Evolutionary conservation across 257 asterid species (phyloP), one percentile per base, ranked within the genome.

Genomic region (Rubia yunnanensis): DNA sequence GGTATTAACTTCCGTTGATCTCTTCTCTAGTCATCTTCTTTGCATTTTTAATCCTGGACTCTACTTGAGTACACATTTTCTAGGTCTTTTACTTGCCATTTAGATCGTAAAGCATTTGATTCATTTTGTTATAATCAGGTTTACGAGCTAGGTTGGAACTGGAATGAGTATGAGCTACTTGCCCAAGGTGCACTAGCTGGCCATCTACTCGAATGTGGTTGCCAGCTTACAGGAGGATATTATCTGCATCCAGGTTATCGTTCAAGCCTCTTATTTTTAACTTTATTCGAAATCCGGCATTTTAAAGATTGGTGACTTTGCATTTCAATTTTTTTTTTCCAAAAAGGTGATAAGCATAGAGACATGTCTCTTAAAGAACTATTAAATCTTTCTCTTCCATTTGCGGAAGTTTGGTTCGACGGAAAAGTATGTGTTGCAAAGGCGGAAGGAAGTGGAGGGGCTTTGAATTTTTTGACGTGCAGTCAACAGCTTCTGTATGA

Each of bases 191-290:
- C 96, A 62, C 77, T 90, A 72, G 91, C 88, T 66, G 97, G 99
- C 68, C 99, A 90, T 76, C 88, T 94, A 67, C 89, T 94, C 71
- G 99, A 94, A 79, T 94, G 99, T 72, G 97, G 99, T 73, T 94
- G 99, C 68, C 99, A 94, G 78, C 95, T 94, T 66, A 94, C 99
- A 20, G 99, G 99, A 72, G 99, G 99, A 53, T 94, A 94, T 67
- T 94, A 80, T 70, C 83, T 94, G 95, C 99, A 94, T 77, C 97
- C 97, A 77, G 98, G 97, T 92, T 73, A 79, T 57, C 18, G 50
- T 68, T 53, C 50, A 46, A 54, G 61, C 50, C 63, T 60, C 23
- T 11, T 53, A 36, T 3, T 26, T 36, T 36, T 26, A 35, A 5
- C 35, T 31, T 5, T 66, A 27, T 15, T 67, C 32, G 55, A 39